Conservation (phyloP, 768 basidiomycete genomes). For the Holtermanniella nyarrowii region DNA sequence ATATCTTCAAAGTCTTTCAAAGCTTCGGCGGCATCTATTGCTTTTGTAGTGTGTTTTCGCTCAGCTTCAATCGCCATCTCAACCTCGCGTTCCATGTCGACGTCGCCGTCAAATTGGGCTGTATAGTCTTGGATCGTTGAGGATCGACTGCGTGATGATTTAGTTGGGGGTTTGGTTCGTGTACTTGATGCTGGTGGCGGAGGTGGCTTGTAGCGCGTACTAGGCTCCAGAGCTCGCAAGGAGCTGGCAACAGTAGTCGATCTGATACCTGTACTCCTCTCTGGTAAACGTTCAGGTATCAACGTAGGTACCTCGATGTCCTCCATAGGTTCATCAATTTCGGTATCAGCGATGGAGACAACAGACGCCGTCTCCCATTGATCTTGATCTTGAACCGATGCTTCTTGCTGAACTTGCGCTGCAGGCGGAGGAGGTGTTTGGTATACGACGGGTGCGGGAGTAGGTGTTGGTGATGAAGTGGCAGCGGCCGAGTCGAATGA, state of each 20-base stretch:
- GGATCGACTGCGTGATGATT: no score
- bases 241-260: not conserved
- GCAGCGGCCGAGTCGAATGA: no score
- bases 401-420: no score
- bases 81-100: not conserved
- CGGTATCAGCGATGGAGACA: not conserved
- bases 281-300: no score
- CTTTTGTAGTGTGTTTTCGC: not conserved
- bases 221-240: no score
- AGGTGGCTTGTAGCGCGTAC: no score
- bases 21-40: slow-evolving; percentile 2
- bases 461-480: not conserved
- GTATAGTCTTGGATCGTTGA: slow-evolving; percentile 9
- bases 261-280: not conserved
- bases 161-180: no score
- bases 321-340: not conserved
- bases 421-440: not conserved
- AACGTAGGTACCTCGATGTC: no score
- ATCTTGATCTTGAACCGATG: not conserved
- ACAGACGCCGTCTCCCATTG: not conserved
- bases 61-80: slow-evolving; percentile 1
- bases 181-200: no score
- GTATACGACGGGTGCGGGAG: not conserved
- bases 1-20: slow-evolving; percentile 6
- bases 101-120: not conserved